Percentiles rank a stretch among this genome's conserved stretches.
Conservation (phyloP, 2,329 filamentous ascomycete genomes). For the Rhytidhysteron rufulum region DNA sequence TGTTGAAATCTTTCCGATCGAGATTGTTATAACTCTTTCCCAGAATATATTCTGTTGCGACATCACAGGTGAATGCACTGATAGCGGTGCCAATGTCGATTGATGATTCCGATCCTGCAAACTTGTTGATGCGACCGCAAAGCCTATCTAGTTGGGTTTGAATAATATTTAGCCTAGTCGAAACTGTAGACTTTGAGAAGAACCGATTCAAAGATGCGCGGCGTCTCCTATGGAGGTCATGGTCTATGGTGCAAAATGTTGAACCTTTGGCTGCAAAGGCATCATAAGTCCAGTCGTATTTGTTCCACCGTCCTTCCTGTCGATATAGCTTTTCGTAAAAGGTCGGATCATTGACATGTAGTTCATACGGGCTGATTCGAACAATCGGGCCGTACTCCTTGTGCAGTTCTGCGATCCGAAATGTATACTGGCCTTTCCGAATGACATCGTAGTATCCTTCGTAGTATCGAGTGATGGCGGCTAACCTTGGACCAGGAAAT, state of each 20-base stretch:
- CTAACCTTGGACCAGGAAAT: too few relatives aligned
- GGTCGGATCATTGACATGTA: constrained; percentile 15
- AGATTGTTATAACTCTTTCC: constrained; percentile 21
- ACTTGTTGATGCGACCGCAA: constrained; percentile 6
- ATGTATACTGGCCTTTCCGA: too few relatives aligned
- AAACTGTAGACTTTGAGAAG: constrained; percentile 19
- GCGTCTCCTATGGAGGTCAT: constrained; percentile 17
- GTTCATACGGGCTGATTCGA: constrained; percentile 17
- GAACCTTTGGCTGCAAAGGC: constrained; percentile 5
- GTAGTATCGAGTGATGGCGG: too few relatives aligned
- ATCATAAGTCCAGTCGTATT: constrained; percentile 5
- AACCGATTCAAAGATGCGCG: constrained; percentile 16
- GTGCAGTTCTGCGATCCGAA: too few relatives aligned
- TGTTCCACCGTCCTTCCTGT: constrained; percentile 9
- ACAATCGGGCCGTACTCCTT: constrained; percentile 21
- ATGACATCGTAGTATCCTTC: too few relatives aligned
- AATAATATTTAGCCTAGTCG: constrained; percentile 12
- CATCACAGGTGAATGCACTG: constrained; percentile 14
- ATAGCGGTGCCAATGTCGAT: constrained; percentile 10
- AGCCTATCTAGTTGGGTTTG: constrained; percentile 8
- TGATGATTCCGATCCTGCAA: constrained; percentile 4
- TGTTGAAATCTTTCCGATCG: constrained; percentile 13
- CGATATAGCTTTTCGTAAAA: constrained; percentile 15
- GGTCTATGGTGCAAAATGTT: constrained; percentile 10
- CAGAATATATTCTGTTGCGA: constrained; percentile 12